Evolutionary conservation across 2,329 filamentous ascomycete genomes (phyloP).

Genomic region (Microsporum ferrugineum): DNA sequence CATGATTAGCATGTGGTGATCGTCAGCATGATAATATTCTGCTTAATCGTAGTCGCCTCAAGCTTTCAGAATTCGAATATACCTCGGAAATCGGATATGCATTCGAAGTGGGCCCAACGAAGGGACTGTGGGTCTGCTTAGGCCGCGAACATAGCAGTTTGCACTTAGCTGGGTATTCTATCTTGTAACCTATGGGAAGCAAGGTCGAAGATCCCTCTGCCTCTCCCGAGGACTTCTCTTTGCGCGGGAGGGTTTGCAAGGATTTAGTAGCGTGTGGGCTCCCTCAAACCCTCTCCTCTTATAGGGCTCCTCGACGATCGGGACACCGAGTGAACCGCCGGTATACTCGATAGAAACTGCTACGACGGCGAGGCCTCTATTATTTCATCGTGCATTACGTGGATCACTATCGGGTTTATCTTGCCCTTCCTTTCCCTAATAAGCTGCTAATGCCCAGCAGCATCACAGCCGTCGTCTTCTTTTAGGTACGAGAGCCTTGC

Average conservation of each 20-base stretch:
- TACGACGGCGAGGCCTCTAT: no score
- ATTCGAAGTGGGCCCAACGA: constrained; percentile 13
- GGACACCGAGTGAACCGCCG: no score
- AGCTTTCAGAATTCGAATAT: constrained; percentile 23
- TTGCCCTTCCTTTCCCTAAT: not conserved
- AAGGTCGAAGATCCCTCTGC: no score
- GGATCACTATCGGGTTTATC: no score
- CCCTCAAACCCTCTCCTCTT: no score
- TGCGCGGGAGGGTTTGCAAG: no score
- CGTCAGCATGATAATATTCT: constrained; percentile 24
- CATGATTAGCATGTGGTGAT: constrained; percentile 18
- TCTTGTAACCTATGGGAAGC: constrained; percentile 21
- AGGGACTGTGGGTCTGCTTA: constrained; percentile 17
- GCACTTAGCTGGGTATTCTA: constrained; percentile 25
- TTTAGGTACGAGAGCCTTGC: not conserved
- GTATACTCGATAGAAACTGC: no score
- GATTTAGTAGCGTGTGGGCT: no score
- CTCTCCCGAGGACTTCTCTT: no score
- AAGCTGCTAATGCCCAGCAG: not conserved
- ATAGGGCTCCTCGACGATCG: no score
- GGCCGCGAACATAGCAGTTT: constrained; percentile 24
- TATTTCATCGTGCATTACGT: no score
- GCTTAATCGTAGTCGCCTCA: constrained; percentile 21
- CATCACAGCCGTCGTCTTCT: not conserved
- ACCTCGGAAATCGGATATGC: constrained; percentile 19